Evolutionary conservation across 2,329 filamentous ascomycete species (phyloP).

Genomic region (Bipolaris cookei): DNA sequence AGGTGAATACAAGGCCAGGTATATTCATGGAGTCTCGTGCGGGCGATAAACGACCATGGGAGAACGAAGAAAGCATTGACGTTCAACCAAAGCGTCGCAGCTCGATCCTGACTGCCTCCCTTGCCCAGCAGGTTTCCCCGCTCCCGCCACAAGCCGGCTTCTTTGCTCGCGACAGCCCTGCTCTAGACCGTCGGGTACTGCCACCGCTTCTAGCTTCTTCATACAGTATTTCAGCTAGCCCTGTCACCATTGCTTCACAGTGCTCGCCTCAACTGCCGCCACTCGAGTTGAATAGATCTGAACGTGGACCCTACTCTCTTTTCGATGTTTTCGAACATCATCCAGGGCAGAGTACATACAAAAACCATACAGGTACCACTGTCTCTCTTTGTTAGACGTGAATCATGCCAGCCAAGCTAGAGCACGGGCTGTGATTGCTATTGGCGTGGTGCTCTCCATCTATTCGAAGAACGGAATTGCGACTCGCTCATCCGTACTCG

Average conservation of each 20-base stretch:
- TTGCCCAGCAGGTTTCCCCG: slow-evolving; percentile 27
- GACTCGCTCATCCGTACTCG: slow-evolving; percentile 18
- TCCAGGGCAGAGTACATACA: slow-evolving; percentile 14
- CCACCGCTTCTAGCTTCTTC: slow-evolving; percentile 32
- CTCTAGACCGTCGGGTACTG: slow-evolving; percentile 29
- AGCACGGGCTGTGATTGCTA: slow-evolving; percentile 10
- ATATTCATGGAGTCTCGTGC: slow-evolving; percentile 40
- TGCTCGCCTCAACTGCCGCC: slow-evolving; percentile 13
- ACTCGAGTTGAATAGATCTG: slow-evolving; percentile 10
- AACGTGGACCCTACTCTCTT: slow-evolving; percentile 32
- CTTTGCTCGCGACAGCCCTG: slow-evolving; percentile 29
- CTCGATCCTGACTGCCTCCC: slow-evolving; percentile 16
- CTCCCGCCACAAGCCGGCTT: slow-evolving; percentile 38
- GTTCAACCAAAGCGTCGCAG: slow-evolving; percentile 26
- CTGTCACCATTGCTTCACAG: slow-evolving; percentile 15
- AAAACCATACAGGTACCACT: slow-evolving; percentile 27
- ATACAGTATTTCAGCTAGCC: slow-evolving; percentile 23
- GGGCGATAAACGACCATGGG: slow-evolving; percentile 43
- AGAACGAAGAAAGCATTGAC: slow-evolving; percentile 29
- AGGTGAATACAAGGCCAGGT: slow-evolving; percentile 15
- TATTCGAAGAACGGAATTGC: slow-evolving; percentile 8
- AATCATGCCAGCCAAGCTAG: slow-evolving; percentile 16
- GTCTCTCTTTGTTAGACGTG: slow-evolving; percentile 6
- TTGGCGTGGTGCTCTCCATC: slow-evolving; percentile 18
- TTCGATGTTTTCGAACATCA: slow-evolving; percentile 27